Evolutionary conservation across 805 yeast genomes (phyloP), one percentile per base, ranked within the genome.

Genomic region (Barnettozyma wickerhamii): DNA sequence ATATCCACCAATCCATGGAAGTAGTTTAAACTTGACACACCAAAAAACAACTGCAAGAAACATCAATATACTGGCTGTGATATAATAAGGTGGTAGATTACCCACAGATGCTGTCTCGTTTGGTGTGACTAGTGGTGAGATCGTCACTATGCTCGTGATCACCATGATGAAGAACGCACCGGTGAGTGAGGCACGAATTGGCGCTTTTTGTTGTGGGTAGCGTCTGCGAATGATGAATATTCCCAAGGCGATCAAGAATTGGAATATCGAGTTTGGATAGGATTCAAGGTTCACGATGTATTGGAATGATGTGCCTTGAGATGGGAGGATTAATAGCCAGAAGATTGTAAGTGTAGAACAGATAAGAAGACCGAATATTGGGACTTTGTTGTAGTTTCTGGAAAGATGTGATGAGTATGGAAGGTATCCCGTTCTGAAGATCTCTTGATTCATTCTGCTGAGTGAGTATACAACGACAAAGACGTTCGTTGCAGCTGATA

Each of bases 391-490:
- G 66, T 70, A 67, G 47, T 79, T 79, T 6, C 76, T 69, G 1
- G 83, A 76, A 71, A 79, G 63, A 24, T 63, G 48, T 18, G 50
- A 53, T 4, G 81, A 69, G 41, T 64, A 74, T 9, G 87, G 87
- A 12, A 79, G 52, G 42, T 67, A 75, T 0, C 85, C 85, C 49
- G 79, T 84, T 42, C 82, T 64, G 48, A 80, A 78, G 5, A 75
- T 74, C 55, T 79, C 85, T 53, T 80, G 87, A 47, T 75, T 75
- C 64, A 75, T 73, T 53, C 87, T 65, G 0, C 84, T 75, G 10
- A 76, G 64, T 5, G 79, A 69, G 53, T 79, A 80, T 14, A 77
- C 49, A 1, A 77, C 81, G 10, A 79, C 84, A 56, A 78, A 71
- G 3, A 79, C 74, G 50, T 80, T 80, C 0, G 85, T 82, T 2